Evolutionary conservation across 805 yeast genomes (phyloP).

Genomic region (Diddensiella santjacobensis): DNA sequence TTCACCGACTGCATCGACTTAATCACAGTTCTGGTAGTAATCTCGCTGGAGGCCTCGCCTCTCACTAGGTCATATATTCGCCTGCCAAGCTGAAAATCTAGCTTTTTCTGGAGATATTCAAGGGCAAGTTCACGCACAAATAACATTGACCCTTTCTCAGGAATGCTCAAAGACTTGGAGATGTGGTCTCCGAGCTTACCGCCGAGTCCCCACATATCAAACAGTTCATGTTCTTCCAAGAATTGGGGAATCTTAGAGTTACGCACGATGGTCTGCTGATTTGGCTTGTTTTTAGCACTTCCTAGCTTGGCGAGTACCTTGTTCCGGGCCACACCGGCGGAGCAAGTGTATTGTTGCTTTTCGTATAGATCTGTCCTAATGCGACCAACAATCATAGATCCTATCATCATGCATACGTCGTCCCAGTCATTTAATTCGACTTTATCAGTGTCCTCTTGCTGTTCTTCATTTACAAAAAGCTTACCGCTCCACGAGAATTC

Average conservation of each 20-base stretch:
- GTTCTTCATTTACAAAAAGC: constrained; percentile 24
- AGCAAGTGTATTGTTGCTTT: constrained; percentile 74
- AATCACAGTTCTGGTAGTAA: constrained; percentile 56
- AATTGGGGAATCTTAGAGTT: constrained; percentile 49
- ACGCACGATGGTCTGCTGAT: constrained; percentile 73
- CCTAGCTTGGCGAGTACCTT: constrained; percentile 83
- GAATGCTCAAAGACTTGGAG: constrained; percentile 46
- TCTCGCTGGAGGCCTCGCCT: constrained; percentile 55
- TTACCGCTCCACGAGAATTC: constrained; percentile 27
- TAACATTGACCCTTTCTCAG: constrained; percentile 45
- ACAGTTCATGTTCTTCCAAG: constrained; percentile 55
- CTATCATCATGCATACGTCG: constrained; percentile 66
- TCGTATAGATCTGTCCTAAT: constrained; percentile 51
- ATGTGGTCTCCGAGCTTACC: constrained; percentile 77
- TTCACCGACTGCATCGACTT: constrained; percentile 90
- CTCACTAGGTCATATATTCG: constrained; percentile 59
- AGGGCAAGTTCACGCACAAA: constrained; percentile 48
- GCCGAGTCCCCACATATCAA: constrained; percentile 86
- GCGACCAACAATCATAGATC: constrained; percentile 53
- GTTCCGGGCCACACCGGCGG: constrained; percentile 79
- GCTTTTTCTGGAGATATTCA: constrained; percentile 35
- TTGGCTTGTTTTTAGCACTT: constrained; percentile 80
- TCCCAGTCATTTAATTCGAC: constrained; percentile 62
- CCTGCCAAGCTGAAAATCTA: constrained; percentile 49
- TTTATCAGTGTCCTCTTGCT: constrained; percentile 5